A percentile compares a stretch with the other conserved stretches of the same genome.
phyloP scores from a whole-genome alignment of 2,329 filamentous ascomycete genomes.

The Aspergillus tanneri region DNA sequence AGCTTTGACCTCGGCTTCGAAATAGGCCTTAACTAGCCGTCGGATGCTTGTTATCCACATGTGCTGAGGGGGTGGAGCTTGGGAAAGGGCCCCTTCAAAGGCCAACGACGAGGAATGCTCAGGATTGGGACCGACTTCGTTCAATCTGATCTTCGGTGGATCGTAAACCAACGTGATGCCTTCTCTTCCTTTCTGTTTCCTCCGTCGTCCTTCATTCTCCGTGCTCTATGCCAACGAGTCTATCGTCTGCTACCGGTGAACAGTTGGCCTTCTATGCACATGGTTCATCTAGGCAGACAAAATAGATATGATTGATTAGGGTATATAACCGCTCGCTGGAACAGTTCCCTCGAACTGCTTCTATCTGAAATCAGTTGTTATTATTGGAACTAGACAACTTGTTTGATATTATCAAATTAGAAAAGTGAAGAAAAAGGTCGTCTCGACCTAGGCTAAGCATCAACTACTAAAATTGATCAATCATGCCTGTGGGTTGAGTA shows the following conservation, averaged over 20 bases:
- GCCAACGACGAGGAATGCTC: too few relatives aligned
- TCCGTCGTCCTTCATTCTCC: neutral
- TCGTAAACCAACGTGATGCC: neutral
- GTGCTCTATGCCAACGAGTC: neutral
- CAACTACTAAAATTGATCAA: neutral
- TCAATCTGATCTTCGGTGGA: too few relatives aligned
- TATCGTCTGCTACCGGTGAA: too few relatives aligned
- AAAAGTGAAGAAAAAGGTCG: neutral
- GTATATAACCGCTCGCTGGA: too few relatives aligned
- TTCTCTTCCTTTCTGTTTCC: neutral
- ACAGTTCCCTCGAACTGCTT: too few relatives aligned
- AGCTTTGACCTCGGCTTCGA: neutral
- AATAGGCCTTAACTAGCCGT: neutral
- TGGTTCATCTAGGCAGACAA: too few relatives aligned
- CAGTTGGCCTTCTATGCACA: too few relatives aligned
- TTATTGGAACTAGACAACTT: too few relatives aligned
- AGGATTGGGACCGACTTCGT: too few relatives aligned
- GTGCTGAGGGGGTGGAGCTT: neutral
- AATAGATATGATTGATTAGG: too few relatives aligned
- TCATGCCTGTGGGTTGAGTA: constrained; percentile 6
- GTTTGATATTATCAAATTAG: constrained; percentile 3
- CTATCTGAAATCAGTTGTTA: too few relatives aligned
- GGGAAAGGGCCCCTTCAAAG: neutral
- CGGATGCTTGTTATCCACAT: neutral
- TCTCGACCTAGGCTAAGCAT: neutral